A percentile compares a stretch with the other conserved stretches of the same genome.
Conservation (phyloP, 768 basidiomycete species). For the Leccinum rimulosum region DNA sequence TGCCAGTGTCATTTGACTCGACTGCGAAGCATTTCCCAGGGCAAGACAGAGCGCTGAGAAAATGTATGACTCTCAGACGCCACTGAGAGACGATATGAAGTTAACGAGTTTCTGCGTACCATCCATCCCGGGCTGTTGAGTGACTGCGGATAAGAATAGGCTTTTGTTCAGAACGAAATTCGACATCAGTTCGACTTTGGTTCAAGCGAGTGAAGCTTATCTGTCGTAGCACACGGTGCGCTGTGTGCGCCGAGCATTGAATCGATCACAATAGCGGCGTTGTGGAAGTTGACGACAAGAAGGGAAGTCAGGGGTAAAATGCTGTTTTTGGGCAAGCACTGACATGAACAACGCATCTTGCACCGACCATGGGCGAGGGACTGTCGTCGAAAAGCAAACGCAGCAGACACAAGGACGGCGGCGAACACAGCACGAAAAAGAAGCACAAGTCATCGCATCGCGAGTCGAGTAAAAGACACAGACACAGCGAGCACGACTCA, state of each 20-base stretch:
- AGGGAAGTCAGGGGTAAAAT: neutral
- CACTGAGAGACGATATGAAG: neutral
- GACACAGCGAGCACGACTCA: constrained; percentile 35
- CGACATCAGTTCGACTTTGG: no score
- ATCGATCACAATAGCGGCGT: no score
- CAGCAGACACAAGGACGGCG: constrained; percentile 38
- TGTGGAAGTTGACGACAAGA: no score
- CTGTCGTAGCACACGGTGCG: no score
- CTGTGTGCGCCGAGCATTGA: no score
- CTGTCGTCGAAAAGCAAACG: constrained; percentile 28
- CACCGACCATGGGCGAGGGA: constrained; percentile 22
- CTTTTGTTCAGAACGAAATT: no score
- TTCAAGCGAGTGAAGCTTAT: no score
- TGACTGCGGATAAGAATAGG: neutral
- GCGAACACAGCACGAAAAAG: constrained; percentile 52
- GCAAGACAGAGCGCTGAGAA: neutral
- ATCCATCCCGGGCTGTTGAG: neutral
- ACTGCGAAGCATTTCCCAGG: neutral
- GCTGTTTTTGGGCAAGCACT: constrained; percentile 1
- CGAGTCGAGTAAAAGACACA: constrained; percentile 36
- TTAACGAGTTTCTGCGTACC: neutral
- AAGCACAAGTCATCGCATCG: constrained; percentile 47
- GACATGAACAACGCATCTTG: neutral
- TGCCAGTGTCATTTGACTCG: neutral
- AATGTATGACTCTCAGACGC: neutral